Evolutionary conservation across 1,284 basidiomycete genomes (phyloP).

Genomic region (Cryptococcus hybrid): DNA sequence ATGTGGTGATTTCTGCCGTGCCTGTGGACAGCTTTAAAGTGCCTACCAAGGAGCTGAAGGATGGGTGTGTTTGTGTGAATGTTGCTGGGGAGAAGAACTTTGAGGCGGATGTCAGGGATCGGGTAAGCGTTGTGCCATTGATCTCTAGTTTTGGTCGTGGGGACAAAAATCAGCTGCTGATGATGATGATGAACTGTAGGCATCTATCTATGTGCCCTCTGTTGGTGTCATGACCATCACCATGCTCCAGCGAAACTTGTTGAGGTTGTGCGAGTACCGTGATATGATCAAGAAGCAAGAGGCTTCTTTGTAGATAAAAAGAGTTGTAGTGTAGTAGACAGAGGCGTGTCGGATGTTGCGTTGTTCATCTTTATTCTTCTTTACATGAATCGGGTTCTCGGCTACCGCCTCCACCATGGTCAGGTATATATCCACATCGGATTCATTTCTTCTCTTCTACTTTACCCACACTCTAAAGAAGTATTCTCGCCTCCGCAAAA

Average conservation of each 20-base stretch:
- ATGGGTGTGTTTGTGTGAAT: constrained; percentile 90
- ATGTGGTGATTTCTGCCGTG: constrained; percentile 89
- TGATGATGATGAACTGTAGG: constrained; percentile 53
- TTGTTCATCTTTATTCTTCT: neutral
- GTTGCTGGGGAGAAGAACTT: constrained; percentile 97
- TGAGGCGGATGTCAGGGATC: constrained; percentile 85
- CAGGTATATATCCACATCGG: neutral
- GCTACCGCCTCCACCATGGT: no score
- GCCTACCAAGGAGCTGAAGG: constrained; percentile 82
- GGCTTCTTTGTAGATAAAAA: neutral
- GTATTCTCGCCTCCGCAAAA: no score
- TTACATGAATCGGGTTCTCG: no score
- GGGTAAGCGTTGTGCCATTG: constrained; percentile 56
- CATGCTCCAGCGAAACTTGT: constrained; percentile 92
- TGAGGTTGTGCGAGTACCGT: constrained; percentile 70
- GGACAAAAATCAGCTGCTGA: neutral
- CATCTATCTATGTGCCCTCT: constrained; percentile 85
- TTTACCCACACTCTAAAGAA: neutral
- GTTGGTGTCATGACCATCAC: constrained; percentile 96
- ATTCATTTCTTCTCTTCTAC: neutral
- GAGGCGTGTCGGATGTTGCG: neutral
- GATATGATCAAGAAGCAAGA: constrained; percentile 44
- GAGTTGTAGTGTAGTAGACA: neutral
- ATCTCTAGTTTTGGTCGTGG: neutral
- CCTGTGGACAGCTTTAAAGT: constrained; percentile 86